Evolutionary conservation across 225 moss, liverwort and hornwort species (phyloP).

Genomic region (Takakia lepidozioides): DNA sequence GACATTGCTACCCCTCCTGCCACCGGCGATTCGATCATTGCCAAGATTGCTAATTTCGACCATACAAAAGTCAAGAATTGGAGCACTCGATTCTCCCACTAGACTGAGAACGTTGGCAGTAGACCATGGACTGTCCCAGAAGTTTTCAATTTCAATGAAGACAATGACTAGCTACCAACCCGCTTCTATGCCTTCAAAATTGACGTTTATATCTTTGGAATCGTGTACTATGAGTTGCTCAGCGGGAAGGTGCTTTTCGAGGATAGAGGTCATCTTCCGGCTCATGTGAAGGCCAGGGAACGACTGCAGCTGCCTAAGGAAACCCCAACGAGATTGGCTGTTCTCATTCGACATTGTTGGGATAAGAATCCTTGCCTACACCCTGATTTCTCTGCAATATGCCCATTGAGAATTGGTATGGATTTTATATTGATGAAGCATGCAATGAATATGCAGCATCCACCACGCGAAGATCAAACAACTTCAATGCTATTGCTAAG

Average conservation of each 20-base stretch:
- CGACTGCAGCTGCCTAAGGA: slow-evolving; percentile 1
- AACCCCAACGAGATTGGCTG: background rate
- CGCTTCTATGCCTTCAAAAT: slow-evolving; percentile 2
- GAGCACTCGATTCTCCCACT: background rate
- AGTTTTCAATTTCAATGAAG: background rate
- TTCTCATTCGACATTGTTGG: slow-evolving; percentile 8
- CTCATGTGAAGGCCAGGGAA: background rate
- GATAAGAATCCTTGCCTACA: background rate
- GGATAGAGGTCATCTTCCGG: background rate
- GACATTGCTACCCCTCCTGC: too few relatives aligned
- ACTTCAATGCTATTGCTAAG: too few relatives aligned
- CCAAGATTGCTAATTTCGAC: slow-evolving; percentile 19
- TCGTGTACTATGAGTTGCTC: slow-evolving; percentile 2
- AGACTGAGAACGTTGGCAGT: slow-evolving; percentile 3
- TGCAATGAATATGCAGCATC: too few relatives aligned
- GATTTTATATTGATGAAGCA: too few relatives aligned
- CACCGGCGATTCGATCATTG: too few relatives aligned
- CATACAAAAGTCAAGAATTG: slow-evolving; percentile 6
- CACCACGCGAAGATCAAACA: too few relatives aligned
- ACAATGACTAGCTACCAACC: background rate
- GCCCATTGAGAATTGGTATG: too few relatives aligned
- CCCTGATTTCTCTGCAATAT: slow-evolving; percentile 7
- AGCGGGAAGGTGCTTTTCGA: slow-evolving; percentile 3
- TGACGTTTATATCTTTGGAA: slow-evolving; percentile 6
- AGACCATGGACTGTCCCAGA: slow-evolving; percentile 17